These are phyloP conservation scores for Daldinia concentrica DNA, from an alignment of 495 filamentous ascomycete genomes.

Conservation along the genomic window DNA sequence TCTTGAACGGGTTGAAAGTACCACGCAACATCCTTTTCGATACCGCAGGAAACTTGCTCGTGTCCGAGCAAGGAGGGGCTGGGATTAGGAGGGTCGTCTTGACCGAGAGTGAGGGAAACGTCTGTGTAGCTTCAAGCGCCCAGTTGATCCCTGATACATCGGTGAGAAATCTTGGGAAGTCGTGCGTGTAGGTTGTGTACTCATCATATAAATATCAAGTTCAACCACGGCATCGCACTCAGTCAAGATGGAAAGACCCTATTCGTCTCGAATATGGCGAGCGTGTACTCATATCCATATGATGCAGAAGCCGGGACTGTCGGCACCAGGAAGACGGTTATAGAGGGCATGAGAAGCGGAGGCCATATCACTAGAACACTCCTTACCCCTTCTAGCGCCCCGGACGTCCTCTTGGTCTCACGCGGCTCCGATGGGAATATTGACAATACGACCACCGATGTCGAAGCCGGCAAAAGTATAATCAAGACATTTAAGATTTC, in stretches of 20 bases:
- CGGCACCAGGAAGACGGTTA: constrained; percentile 54
- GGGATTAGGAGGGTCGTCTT: constrained; percentile 59
- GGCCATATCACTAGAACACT: constrained; percentile 67
- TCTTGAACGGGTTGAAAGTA: constrained; percentile 58
- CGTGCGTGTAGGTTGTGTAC: not conserved
- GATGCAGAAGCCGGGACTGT: constrained; percentile 57
- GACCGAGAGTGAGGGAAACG: constrained; percentile 58
- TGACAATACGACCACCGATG: constrained; percentile 56
- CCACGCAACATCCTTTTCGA: constrained; percentile 68
- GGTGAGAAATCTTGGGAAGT: constrained; percentile 45
- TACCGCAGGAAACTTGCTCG: constrained; percentile 62
- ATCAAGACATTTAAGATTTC: constrained; percentile 67
- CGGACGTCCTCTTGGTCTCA: constrained; percentile 62
- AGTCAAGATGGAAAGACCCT: constrained; percentile 68
- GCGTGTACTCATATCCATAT: constrained; percentile 67
- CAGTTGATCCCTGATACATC: constrained; percentile 49
- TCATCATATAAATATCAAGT: constrained; percentile 40
- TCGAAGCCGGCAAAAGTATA: constrained; percentile 62
- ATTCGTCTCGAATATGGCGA: constrained; percentile 65
- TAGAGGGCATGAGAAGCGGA: constrained; percentile 63
- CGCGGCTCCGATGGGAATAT: constrained; percentile 67
- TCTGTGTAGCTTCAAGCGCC: constrained; percentile 54
- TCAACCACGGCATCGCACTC: constrained; percentile 71
- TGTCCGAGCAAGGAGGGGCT: constrained; percentile 61
- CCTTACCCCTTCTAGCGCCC: constrained; percentile 58